Evolutionary conservation across 1,139 yeast species (phyloP), one percentile per base, ranked within the genome.

Genomic region (Yamadazyma buinensis): DNA sequence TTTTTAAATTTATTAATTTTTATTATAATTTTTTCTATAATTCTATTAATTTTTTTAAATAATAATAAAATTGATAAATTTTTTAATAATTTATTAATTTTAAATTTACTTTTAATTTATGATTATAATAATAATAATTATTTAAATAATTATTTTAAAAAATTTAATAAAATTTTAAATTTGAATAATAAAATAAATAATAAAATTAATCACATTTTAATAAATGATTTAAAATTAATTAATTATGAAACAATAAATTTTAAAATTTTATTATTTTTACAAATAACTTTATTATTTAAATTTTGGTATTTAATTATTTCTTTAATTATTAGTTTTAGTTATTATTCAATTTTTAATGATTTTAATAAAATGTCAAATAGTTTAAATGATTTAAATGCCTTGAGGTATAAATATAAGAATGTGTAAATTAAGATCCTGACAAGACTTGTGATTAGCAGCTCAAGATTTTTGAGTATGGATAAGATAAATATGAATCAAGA

Each of bases 261-360:
- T n/a, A n/a, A n/a, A 28, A n/a, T 23, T 29, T 10, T 21, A 29
- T 23, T 29, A 27, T 9, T 25, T 11, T 9, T 25, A 25, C 11
- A n/a, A n/a, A n/a, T n/a, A n/a, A n/a, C n/a, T n/a, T n/a, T n/a
- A n/a, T n/a, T n/a, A n/a, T n/a, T n/a, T n/a, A n/a, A n/a, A n/a
- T n/a, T n/a, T n/a, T n/a, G n/a, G n/a, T n/a, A n/a, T n/a, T n/a
- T n/a, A n/a, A n/a, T n/a, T n/a, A n/a, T n/a, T n/a, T 13, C 28
- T 17, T 18, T 5, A 14, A 23, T 18, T 17, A 15, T 23, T 26
- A 8, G 14, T 15, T 18, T 21, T 0, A 37, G 42, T 15, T 43
- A 49, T 14, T 39, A 28, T 24, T 30, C 43, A 19, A 40, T 54
- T 30, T 42, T 34, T 11, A 29, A 35, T 17, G 42, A 47, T 41